These are phyloP conservation scores for Samsoniella hepiali DNA, from an alignment of 2,329 filamentous ascomycete species.

Conservation along the genomic window DNA sequence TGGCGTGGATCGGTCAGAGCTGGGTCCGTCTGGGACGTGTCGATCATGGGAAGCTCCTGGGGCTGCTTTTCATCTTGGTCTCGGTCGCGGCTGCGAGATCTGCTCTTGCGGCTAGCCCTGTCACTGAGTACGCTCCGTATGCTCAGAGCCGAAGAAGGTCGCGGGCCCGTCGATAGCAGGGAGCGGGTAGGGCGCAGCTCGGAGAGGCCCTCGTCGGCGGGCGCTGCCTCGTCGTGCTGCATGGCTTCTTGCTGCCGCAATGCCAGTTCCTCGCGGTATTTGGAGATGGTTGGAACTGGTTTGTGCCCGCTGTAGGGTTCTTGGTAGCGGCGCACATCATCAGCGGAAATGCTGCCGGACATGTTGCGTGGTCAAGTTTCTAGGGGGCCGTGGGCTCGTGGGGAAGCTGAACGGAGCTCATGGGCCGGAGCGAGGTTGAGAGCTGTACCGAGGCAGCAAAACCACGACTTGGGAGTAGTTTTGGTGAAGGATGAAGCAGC, in stretches of 20 bases:
- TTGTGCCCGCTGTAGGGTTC: slow-evolving; percentile 41
- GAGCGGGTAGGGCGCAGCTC: slow-evolving; percentile 22
- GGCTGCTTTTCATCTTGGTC: slow-evolving; percentile 21
- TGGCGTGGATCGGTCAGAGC: slow-evolving; percentile 42
- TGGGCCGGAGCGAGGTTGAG: slow-evolving; percentile 3
- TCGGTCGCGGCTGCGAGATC: slow-evolving; percentile 19
- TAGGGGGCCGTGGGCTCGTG: slow-evolving; percentile 5
- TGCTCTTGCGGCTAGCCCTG: slow-evolving; percentile 16
- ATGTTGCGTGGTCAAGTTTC: slow-evolving; percentile 25
- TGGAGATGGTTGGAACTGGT: slow-evolving; percentile 48
- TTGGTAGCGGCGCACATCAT: slow-evolving; percentile 37
- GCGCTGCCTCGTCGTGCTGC: slow-evolving; percentile 28
- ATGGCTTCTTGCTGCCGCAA: slow-evolving; percentile 41
- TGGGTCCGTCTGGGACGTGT: slow-evolving; percentile 37
- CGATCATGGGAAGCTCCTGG: slow-evolving; percentile 25
- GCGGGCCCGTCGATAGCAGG: slow-evolving; percentile 27
- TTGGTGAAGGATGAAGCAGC: background rate
- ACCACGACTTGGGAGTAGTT: background rate
- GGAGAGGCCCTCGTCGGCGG: slow-evolving; percentile 27
- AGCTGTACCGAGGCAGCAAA: background rate
- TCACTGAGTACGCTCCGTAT: slow-evolving; percentile 11
- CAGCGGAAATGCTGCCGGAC: slow-evolving; percentile 36
- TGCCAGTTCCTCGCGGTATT: slow-evolving; percentile 45
- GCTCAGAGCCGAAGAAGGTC: slow-evolving; percentile 27
- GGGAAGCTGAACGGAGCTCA: slow-evolving; percentile 16